These are phyloP conservation scores for Corylus americana DNA, from an alignment of 306 rosid genomes.

Conservation along the genomic window DNA sequence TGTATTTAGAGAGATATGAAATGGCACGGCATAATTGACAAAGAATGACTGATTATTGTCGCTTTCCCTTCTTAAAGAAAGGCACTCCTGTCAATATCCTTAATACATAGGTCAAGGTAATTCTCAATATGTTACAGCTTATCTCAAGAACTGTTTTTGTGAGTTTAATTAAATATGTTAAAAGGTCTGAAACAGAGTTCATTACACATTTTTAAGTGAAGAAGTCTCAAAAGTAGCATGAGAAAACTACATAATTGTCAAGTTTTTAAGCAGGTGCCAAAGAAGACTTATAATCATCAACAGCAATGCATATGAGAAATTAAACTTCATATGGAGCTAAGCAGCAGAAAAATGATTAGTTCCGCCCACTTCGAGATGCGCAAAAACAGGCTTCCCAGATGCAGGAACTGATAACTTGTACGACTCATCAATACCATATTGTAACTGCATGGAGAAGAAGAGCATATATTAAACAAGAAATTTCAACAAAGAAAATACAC, in stretches of 20 bases:
- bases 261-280: neutral
- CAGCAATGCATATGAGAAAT: neutral
- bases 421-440: slow-evolving; percentile 42
- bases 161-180: neutral
- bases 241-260: neutral
- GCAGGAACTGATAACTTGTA: slow-evolving; percentile 37
- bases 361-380: slow-evolving; percentile 34
- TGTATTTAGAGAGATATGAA: neutral
- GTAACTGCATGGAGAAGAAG: slow-evolving; percentile 26
- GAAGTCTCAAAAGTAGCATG: neutral
- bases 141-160: neutral
- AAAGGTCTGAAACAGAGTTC: neutral
- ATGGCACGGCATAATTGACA: neutral
- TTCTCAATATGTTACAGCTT: neutral
- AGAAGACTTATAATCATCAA: neutral
- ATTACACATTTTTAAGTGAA: neutral
- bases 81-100: neutral
- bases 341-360: slow-evolving; percentile 3
- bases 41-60: neutral
- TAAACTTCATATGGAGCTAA: neutral
- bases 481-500: neutral
- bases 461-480: neutral
- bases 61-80: neutral
- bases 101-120: neutral
- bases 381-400: slow-evolving; percentile 32